phyloP scores from a whole-genome alignment of 352 stramenopile genomes.

The Globisporangium carolinianum region DNA sequence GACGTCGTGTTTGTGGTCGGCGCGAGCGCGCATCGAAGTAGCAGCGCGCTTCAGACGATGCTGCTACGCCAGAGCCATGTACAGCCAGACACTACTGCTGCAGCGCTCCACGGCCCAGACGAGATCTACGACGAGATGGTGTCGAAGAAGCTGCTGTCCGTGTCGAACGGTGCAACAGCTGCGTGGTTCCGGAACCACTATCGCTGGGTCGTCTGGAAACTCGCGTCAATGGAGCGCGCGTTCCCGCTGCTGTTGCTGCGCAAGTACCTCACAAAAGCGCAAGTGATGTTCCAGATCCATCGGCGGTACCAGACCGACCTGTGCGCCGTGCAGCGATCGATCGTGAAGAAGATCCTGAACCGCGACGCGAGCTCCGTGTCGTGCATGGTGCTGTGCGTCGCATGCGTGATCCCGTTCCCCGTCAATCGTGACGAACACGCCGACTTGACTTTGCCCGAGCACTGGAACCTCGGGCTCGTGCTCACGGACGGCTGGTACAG shows the following conservation, averaged over 20 bases:
- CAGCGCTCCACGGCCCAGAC: constrained; percentile 11
- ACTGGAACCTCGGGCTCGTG: constrained; percentile 54
- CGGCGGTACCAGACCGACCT: constrained; percentile 51
- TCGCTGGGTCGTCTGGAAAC: constrained; percentile 69
- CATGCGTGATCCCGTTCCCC: constrained; percentile 39
- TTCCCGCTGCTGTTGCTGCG: constrained; percentile 41
- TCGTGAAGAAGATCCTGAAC: constrained; percentile 66
- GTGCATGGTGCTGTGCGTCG: constrained; percentile 63
- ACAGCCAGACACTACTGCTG: constrained; percentile 8
- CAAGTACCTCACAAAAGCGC: constrained; percentile 51
- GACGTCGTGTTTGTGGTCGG: constrained; percentile 20
- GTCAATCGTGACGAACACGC: constrained; percentile 15
- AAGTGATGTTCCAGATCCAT: constrained; percentile 49
- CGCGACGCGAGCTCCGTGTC: constrained; percentile 55
- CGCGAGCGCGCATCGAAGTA: neutral
- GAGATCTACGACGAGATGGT: constrained; percentile 37
- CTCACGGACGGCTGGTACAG: constrained; percentile 74
- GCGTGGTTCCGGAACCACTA: constrained; percentile 72
- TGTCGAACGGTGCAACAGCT: constrained; percentile 26
- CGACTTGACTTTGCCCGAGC: constrained; percentile 34
- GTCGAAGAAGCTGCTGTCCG: constrained; percentile 18
- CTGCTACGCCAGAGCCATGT: constrained; percentile 6
- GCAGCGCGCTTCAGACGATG: neutral
- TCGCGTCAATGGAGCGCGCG: constrained; percentile 42
- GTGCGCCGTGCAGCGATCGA: constrained; percentile 35